Base-by-base conservation (phyloP, 1,284 basidiomycete genomes). In the Sporisorium exsertum region DNA sequence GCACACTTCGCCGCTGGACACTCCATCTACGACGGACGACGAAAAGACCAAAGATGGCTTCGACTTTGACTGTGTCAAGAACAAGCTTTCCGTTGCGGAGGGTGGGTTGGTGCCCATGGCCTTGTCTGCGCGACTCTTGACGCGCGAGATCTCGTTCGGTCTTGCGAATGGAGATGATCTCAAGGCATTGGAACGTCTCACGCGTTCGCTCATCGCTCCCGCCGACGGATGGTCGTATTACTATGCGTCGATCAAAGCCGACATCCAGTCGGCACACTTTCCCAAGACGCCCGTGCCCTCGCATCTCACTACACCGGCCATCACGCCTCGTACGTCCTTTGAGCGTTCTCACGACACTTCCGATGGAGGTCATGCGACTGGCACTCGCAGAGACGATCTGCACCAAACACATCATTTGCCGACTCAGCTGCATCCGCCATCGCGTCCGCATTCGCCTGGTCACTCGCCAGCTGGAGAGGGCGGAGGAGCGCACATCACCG, bases 151-250 rank as follows among this genome's bases (percentile, higher is more conserved):
- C 29, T 88, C 90, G 22, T 92, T 90, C 79, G 88, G 88, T 2
- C 88, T 91, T 2, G 91, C 91, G 72, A 66, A 37, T 13, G 92
- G 92, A 0, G 85, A 83, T 1, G 91, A 93, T 79, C 90, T 91
- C 59, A 82, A 82, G 1, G 83, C 85, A 0, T 87, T 93, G 27
- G 91, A 92, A 59, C 82, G 75, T 26, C 42, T 73, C 20, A 55
- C 65, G 10, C 49, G 72, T 10, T 57, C 46, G 8, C 35, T 84
- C 15, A 59, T 84, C 8, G 89, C 89, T 15, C 87, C 91, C 8
- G 89, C 89, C 7, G 88, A 91, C 71, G 92, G 92, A 9, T 88
- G 92, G 88, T 86, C 86, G 7, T 86, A 89, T 56, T 93, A 92
- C 81, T 86, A 84, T 62, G 67, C 60, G 24, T 67, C 76, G 26